Conservation (phyloP, 2,329 filamentous ascomycete genomes). For the Ceratocystis destructans region DNA sequence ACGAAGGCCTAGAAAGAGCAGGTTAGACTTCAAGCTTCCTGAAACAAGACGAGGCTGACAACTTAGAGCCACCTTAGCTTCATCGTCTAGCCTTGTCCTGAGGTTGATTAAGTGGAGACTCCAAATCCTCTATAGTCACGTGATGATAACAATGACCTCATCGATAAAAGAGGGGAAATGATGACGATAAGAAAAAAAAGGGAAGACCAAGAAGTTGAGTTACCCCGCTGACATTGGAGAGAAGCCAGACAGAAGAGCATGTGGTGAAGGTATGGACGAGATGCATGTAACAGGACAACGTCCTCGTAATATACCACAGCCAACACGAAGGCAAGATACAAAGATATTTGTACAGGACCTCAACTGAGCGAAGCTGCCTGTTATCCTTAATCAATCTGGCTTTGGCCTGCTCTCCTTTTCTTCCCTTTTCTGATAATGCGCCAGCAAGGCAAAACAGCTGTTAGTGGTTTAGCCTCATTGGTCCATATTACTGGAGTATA, state of each 20-base stretch:
- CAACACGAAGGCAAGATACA: no score
- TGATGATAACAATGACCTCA: conserved; percentile 3
- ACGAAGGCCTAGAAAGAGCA: no score
- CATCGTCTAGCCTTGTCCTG: conserved; percentile 1
- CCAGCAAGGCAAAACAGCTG: not conserved
- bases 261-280: not conserved
- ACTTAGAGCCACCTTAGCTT: conserved; percentile 10
- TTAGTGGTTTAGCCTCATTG: conserved; percentile 8
- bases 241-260: not conserved
- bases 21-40: not conserved
- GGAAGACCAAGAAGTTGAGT: no score
- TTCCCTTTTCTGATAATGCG: not conserved
- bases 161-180: not conserved
- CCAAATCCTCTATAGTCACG: not conserved
- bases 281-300: no score
- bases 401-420: no score
- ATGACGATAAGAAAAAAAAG: not conserved
- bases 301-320: no score
- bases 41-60: conserved; percentile 2
- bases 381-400: no score
- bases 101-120: not conserved
- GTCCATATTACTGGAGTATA: conserved; percentile 2
- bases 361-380: no score
- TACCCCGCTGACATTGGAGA: conserved; percentile 1
- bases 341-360: no score